Evolutionary conservation across 768 basidiomycete genomes (phyloP).

Genomic region (Tremella fuciformis): DNA sequence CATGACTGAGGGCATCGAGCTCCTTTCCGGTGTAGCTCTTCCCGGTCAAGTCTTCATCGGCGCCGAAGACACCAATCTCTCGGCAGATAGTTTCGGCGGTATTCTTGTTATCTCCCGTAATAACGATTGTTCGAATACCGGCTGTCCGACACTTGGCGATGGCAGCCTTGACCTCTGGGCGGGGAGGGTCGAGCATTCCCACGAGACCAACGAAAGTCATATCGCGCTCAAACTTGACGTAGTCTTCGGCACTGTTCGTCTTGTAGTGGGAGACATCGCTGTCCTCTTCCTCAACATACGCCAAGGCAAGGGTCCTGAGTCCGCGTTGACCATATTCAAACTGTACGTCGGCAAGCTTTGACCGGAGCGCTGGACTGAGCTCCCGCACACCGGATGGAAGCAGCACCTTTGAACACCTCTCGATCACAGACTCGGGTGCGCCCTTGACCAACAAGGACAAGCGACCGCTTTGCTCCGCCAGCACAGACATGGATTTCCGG

Average conservation of each 20-base stretch:
- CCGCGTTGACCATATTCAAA: conserved; percentile 73
- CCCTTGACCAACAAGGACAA: conserved; percentile 83
- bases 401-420: conserved; percentile 64
- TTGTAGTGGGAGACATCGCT: conserved; percentile 76
- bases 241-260: conserved; percentile 73
- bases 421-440: conserved; percentile 90
- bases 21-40: conserved; percentile 95
- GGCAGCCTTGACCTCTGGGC: conserved; percentile 83
- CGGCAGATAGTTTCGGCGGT: conserved; percentile 97
- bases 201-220: conserved; percentile 92
- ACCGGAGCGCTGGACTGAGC: conserved; percentile 63
- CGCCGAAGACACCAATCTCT: conserved; percentile 88
- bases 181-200: conserved; percentile 96
- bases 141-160: conserved; percentile 87
- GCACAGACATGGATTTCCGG: conserved; percentile 98
- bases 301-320: conserved; percentile 85
- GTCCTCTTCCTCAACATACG: conserved; percentile 75
- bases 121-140: conserved; percentile 92
- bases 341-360: conserved; percentile 64
- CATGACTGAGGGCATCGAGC: conserved; percentile 72
- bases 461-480: conserved; percentile 61
- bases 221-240: conserved; percentile 83
- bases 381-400: conserved; percentile 60
- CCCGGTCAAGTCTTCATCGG: conserved; percentile 81
- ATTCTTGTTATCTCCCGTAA: conserved; percentile 96